These are phyloP conservation scores for Myrica gale DNA, from an alignment of 306 rosid genomes.

Conservation along the genomic window DNA sequence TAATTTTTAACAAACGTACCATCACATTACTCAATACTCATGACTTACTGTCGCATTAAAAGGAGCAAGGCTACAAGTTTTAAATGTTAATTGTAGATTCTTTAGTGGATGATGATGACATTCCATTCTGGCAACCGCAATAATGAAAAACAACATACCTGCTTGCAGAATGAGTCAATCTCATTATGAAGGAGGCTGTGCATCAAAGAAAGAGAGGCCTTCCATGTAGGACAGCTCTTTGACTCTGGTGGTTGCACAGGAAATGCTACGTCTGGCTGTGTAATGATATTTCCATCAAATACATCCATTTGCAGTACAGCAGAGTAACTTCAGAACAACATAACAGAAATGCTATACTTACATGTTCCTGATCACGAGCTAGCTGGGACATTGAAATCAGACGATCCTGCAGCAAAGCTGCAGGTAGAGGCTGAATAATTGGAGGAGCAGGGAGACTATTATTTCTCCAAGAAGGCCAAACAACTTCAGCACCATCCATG, in stretches of 20 bases:
- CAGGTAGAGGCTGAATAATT: constrained; percentile 82
- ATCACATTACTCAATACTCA: constrained; percentile 28
- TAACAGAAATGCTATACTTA: constrained; percentile 36
- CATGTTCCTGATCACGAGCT: constrained; percentile 91
- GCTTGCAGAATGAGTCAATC: constrained; percentile 76
- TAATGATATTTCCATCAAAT: constrained; percentile 22
- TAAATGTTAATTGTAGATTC: background rate
- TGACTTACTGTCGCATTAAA: constrained; percentile 17
- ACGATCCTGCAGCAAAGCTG: constrained; percentile 80
- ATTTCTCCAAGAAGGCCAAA: constrained; percentile 92
- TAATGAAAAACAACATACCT: constrained; percentile 37
- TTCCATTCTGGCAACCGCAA: no score
- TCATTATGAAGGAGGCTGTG: constrained; percentile 77
- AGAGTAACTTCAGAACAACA: background rate
- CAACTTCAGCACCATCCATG: constrained; percentile 94
- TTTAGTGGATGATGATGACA: background rate
- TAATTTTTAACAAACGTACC: constrained; percentile 7
- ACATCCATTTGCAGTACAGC: background rate
- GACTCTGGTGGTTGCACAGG: constrained; percentile 72
- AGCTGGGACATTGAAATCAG: constrained; percentile 86
- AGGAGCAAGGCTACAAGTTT: constrained; percentile 24
- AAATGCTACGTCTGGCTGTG: constrained; percentile 89
- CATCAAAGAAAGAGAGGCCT: constrained; percentile 59
- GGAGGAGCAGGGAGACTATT: constrained; percentile 66
- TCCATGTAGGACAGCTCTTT: constrained; percentile 57